phyloP scores from a whole-genome alignment of 352 stramenopile species.

The Globisporangium recalcitrans region DNA sequence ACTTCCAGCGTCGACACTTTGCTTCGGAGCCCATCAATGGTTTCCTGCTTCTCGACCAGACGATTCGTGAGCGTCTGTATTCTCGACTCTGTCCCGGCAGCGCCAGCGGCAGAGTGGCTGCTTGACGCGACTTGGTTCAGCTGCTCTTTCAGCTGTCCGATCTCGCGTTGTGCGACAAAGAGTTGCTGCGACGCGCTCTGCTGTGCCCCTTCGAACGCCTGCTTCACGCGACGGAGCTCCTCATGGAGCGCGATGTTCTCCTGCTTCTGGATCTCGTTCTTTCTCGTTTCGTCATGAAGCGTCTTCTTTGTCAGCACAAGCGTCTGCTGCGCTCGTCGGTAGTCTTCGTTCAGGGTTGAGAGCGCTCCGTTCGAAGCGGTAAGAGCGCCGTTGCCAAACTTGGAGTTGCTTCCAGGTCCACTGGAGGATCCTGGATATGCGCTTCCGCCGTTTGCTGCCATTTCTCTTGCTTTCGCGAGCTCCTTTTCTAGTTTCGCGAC shows the following conservation, averaged over 20 bases:
- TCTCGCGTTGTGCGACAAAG: conserved; percentile 30
- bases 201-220: conserved; percentile 27
- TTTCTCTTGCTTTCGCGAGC: conserved; percentile 39
- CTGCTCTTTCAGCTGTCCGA: conserved; percentile 42
- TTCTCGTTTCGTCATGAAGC: conserved; percentile 62
- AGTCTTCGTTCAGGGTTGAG: conserved; percentile 45
- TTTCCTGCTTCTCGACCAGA: conserved; percentile 81
- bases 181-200: conserved; percentile 35
- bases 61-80: conserved; percentile 79
- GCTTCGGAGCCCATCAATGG: conserved; percentile 58
- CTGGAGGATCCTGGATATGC: background rate
- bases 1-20: conserved; percentile 68
- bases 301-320: conserved; percentile 70
- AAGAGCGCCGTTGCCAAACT: conserved; percentile 5
- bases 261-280: conserved; percentile 62
- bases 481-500: conserved; percentile 64
- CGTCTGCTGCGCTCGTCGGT: conserved; percentile 54
- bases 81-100: conserved; percentile 41
- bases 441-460: background rate
- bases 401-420: conserved; percentile 1
- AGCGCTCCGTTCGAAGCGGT: conserved; percentile 15
- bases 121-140: conserved; percentile 21
- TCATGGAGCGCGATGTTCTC: conserved; percentile 49
- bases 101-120: conserved; percentile 16
- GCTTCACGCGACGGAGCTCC: conserved; percentile 54